These are phyloP conservation scores for Malassezia cuniculi DNA, from an alignment of 1,284 basidiomycete genomes.

Conservation along the genomic window DNA sequence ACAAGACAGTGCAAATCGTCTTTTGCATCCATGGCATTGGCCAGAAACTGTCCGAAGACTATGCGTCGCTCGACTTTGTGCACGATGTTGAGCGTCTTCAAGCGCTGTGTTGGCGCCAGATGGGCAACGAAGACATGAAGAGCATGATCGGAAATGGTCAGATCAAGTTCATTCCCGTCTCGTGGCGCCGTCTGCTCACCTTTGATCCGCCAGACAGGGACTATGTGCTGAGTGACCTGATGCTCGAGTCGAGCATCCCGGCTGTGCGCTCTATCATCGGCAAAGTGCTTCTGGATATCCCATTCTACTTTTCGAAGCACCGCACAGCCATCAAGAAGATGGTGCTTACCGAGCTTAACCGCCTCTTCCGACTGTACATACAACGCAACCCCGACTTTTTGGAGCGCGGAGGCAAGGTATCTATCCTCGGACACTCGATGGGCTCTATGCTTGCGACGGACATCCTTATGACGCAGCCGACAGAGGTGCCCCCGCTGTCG, in stretches of 20 bases:
- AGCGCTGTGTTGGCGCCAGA: conserved; percentile 20
- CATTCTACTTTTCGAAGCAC: conserved; percentile 47
- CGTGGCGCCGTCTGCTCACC: conserved; percentile 50
- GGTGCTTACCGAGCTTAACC: conserved; percentile 35
- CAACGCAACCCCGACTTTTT: conserved; percentile 49
- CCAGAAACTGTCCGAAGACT: conserved; percentile 27
- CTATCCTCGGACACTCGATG: conserved; percentile 48
- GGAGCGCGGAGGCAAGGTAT: conserved; percentile 47
- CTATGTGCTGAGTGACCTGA: conserved; percentile 46
- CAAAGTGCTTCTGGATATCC: conserved; percentile 49
- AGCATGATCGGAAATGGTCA: conserved; percentile 39
- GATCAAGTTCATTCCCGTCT: conserved; percentile 51
- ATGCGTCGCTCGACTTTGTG: conserved; percentile 32
- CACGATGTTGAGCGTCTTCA: conserved; percentile 31
- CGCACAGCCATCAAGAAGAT: conserved; percentile 48
- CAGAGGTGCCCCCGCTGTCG: conserved; percentile 42
- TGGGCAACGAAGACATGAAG: conserved; percentile 20
- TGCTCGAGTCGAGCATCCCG: conserved; percentile 25
- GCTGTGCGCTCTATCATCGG: conserved; percentile 25
- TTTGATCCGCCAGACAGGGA: conserved; percentile 46
- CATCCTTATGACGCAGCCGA: conserved; percentile 52
- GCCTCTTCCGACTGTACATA: conserved; percentile 51
- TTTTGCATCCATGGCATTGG: conserved; percentile 37
- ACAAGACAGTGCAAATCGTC: conserved; percentile 16
- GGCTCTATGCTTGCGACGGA: conserved; percentile 51